Conservation (phyloP, 768 basidiomycete genomes). For the Boletales sp. region DNA sequence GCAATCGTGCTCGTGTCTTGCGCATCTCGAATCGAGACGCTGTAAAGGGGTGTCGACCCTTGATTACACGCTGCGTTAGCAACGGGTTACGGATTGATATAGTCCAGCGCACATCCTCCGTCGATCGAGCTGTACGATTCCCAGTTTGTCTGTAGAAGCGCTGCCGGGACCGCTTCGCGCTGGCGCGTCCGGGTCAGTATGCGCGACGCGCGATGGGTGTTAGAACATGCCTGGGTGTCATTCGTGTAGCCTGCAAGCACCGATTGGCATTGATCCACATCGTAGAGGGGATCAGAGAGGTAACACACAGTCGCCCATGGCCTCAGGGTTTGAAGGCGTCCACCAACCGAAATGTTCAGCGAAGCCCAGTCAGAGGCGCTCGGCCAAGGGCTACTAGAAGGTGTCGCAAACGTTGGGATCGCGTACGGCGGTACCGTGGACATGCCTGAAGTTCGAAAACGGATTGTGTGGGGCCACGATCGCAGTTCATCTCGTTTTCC, state of each 20-base stretch:
- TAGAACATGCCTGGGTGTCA: constrained; percentile 10
- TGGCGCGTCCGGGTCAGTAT: not conserved
- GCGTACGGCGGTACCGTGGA: constrained; percentile 7
- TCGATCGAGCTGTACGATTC: constrained; percentile 15
- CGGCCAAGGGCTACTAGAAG: constrained; percentile 9
- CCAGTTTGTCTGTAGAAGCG: constrained; percentile 23
- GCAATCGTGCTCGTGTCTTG: constrained; percentile 18
- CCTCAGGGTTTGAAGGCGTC: constrained; percentile 17
- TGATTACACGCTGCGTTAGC: constrained; percentile 10
- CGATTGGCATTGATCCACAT: constrained; percentile 12
- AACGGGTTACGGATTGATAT: constrained; percentile 14
- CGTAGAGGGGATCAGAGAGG: constrained; percentile 15
- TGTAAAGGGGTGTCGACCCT: constrained; percentile 19
- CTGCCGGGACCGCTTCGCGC: constrained; percentile 17
- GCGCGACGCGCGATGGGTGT: not conserved
- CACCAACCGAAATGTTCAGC: constrained; percentile 15
- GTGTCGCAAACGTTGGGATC: constrained; percentile 1
- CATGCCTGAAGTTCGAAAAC: not conserved
- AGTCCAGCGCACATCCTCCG: constrained; percentile 18
- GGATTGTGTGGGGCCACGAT: too few relatives aligned
- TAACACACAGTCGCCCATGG: constrained; percentile 23
- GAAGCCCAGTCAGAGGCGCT: constrained; percentile 3
- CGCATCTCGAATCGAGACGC: constrained; percentile 13
- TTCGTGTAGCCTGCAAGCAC: constrained; percentile 14
- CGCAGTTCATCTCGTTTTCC: too few relatives aligned